phyloP scores from a whole-genome alignment of 305 asterid genomes.

The Euphrasia arctica region DNA sequence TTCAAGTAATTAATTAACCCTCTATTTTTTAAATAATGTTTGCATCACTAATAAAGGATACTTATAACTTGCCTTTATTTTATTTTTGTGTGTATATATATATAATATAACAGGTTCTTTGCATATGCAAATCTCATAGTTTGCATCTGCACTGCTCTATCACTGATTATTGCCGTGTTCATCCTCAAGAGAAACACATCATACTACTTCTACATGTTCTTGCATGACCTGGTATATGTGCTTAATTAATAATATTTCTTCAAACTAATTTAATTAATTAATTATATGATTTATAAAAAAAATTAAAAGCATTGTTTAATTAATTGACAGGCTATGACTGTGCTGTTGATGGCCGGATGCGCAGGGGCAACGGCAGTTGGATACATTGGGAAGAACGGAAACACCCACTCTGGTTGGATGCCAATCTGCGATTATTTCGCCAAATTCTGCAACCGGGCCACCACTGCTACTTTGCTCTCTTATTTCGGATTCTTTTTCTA shows the following conservation, averaged over 20 bases:
- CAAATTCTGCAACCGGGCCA: constrained; percentile 41
- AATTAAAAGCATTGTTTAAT: no score
- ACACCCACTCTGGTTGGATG: constrained; percentile 57
- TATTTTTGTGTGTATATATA: no score
- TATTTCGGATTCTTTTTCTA: constrained; percentile 32
- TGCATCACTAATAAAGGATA: no score
- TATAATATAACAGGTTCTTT: constrained; percentile 39
- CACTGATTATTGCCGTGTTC: constrained; percentile 28
- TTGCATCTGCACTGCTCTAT: constrained; percentile 34
- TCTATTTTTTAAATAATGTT: no score
- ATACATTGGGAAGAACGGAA: constrained; percentile 53
- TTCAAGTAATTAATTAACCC: constrained; percentile 33
- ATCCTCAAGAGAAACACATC: constrained; percentile 28
- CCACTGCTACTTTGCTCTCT: constrained; percentile 27
- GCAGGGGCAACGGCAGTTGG: constrained; percentile 60
- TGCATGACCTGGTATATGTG: constrained; percentile 47
- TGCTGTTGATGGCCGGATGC: constrained; percentile 44
- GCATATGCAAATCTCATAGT: constrained; percentile 48
- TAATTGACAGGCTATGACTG: constrained; percentile 33
- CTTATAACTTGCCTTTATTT: no score
- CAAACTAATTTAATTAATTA: no score
- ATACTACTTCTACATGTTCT: constrained; percentile 42
- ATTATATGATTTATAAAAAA: no score
- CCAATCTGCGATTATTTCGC: constrained; percentile 47
- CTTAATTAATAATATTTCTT: no score